These are phyloP conservation scores for Onygenales sp. DNA, from an alignment of 2,329 filamentous ascomycete species.

Conservation along the genomic window DNA sequence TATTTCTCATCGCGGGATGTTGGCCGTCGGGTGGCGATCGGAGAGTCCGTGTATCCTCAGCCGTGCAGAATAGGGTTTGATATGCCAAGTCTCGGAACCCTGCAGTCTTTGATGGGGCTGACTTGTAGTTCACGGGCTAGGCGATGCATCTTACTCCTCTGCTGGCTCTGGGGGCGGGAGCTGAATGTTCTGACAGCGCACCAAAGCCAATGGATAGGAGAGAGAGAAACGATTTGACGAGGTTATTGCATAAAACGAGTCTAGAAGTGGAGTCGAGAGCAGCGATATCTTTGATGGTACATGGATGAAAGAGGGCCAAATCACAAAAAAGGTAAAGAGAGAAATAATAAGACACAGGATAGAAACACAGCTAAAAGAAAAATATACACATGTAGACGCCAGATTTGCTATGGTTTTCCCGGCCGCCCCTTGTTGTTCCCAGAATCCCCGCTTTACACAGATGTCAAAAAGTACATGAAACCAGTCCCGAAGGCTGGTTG, in stretches of 20 bases:
- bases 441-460: slow-evolving; percentile 5
- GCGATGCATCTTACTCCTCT: too few species aligned
- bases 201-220: background rate
- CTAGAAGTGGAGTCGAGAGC: slow-evolving; percentile 6
- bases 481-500: background rate
- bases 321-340: slow-evolving; percentile 1
- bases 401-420: slow-evolving; percentile 1
- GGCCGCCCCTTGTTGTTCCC: slow-evolving; percentile 1
- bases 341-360: background rate
- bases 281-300: background rate
- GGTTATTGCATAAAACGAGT: slow-evolving; percentile 2
- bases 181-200: too few species aligned
- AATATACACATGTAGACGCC: slow-evolving; percentile 4
- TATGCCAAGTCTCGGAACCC: too few species aligned
- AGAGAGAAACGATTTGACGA: background rate
- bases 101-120: too few species aligned
- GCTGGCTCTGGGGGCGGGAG: too few species aligned
- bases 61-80: too few species aligned
- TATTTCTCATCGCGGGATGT: too few species aligned
- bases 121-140: too few species aligned
- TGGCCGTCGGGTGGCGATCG: too few species aligned
- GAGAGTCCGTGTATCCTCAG: too few species aligned
- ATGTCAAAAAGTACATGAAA: slow-evolving; percentile 2
- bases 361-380: background rate
- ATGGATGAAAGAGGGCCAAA: background rate